phyloP scores from a whole-genome alignment of 345 rosid species.

The Aquilaria malaccensis region DNA sequence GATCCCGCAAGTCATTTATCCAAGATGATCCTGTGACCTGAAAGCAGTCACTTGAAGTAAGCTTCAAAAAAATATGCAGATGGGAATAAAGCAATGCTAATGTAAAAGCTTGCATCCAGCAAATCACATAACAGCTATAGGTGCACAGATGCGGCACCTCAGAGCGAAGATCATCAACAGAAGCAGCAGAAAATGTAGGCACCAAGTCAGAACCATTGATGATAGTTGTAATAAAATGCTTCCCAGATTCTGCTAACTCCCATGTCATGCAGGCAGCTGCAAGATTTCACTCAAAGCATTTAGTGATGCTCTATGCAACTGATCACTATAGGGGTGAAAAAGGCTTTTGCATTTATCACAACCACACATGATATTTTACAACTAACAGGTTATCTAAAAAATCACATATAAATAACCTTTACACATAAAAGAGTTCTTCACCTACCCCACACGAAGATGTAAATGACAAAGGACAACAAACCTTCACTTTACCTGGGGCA shows the following conservation, averaged over 20 bases:
- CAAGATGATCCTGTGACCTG: slow-evolving; percentile 96
- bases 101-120: no score
- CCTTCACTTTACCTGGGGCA: slow-evolving; percentile 63
- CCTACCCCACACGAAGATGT: no score
- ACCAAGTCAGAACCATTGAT: slow-evolving; percentile 95
- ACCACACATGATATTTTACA: no score
- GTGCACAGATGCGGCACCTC: slow-evolving; percentile 41
- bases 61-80: not conserved
- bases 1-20: slow-evolving; percentile 91
- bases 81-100: no score
- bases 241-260: slow-evolving; percentile 99
- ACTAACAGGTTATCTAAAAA: no score
- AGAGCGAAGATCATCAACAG: slow-evolving; percentile 86
- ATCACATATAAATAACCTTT: not conserved
- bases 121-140: no score
- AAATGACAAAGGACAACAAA: no score
- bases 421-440: no score
- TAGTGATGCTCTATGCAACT: slow-evolving; percentile 3
- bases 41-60: slow-evolving; percentile 15
- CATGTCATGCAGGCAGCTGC: slow-evolving; percentile 99
- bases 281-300: slow-evolving; percentile 20
- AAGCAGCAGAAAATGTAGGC: slow-evolving; percentile 88
- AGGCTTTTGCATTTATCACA: not conserved
- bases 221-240: slow-evolving; percentile 68
- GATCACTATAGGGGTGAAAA: not conserved